phyloP scores from a whole-genome alignment of 2,329 filamentous ascomycete genomes.

The Neobulgaria alba region DNA sequence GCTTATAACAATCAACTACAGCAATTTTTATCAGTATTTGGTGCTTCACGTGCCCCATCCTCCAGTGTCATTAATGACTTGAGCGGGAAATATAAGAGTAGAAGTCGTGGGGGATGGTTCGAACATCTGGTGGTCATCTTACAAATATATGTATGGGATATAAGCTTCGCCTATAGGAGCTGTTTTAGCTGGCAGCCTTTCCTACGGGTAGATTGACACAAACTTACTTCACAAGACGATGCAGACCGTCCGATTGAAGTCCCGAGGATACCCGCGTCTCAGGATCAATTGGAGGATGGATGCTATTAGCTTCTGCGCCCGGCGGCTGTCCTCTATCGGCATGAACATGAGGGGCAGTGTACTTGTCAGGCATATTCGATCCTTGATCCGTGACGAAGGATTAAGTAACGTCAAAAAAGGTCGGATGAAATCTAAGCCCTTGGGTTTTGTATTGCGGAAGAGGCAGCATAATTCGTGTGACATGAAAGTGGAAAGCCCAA shows the following conservation, averaged over 20 bases:
- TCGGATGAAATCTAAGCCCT: not conserved
- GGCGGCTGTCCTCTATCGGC: too few species aligned
- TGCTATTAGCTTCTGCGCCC: not conserved
- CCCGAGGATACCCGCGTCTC: too few species aligned
- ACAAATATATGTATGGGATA: not conserved
- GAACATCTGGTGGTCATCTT: not conserved
- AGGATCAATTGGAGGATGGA: not conserved
- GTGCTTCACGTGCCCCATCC: too few species aligned
- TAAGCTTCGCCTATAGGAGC: not conserved
- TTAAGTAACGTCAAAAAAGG: not conserved
- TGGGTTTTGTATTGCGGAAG: not conserved
- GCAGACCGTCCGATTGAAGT: not conserved
- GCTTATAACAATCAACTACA: constrained; percentile 27
- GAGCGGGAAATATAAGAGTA: too few species aligned
- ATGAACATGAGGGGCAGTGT: not conserved
- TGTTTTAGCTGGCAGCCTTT: not conserved
- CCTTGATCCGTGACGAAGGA: not conserved
- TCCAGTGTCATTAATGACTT: too few species aligned
- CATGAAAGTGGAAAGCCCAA: not conserved
- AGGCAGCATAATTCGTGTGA: not conserved
- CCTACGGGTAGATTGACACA: not conserved
- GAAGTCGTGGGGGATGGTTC: not conserved
- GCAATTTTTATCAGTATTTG: too few species aligned
- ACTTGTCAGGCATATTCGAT: not conserved
- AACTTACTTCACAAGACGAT: not conserved